These are phyloP conservation scores for Penicillium coffeae DNA, from an alignment of 495 filamentous ascomycete species.

Conservation along the genomic window DNA sequence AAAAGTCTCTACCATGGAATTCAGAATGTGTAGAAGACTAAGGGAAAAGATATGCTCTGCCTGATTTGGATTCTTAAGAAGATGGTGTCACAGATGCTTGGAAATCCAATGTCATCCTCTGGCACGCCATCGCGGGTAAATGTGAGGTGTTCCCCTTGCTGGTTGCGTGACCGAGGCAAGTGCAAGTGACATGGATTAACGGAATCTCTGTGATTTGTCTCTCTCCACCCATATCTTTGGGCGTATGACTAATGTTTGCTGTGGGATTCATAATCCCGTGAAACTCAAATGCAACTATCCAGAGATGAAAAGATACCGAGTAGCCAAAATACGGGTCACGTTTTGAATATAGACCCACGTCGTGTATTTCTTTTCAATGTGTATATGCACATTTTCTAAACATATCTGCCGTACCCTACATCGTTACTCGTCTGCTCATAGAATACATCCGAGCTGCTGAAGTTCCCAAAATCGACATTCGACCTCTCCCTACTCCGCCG, in stretches of 20 bases:
- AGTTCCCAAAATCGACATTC: not conserved
- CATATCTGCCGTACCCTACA: not conserved
- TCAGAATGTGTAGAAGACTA: not conserved
- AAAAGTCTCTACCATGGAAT: not conserved
- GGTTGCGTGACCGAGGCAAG: not conserved
- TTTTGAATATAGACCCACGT: too few species aligned
- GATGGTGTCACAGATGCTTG: slow-evolving; percentile 27
- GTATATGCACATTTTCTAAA: too few species aligned
- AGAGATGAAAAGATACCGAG: too few species aligned
- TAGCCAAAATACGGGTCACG: too few species aligned
- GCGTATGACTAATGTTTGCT: too few species aligned
- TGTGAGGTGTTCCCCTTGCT: slow-evolving; percentile 18
- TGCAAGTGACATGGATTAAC: not conserved
- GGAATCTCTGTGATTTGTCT: not conserved
- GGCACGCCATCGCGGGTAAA: slow-evolving; percentile 32
- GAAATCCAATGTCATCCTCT: slow-evolving; percentile 21
- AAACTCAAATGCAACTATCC: too few species aligned
- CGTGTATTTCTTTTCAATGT: too few species aligned
- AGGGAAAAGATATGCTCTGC: too few species aligned
- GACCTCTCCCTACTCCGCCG: slow-evolving; percentile 1
- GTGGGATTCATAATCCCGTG: too few species aligned
- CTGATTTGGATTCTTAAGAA: too few species aligned
- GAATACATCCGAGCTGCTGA: not conserved
- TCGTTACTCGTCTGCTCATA: not conserved
- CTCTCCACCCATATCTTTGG: too few species aligned